phyloP scores from a whole-genome alignment of 176 grass and related monocot genomes.

The Aechmea fasciata region DNA sequence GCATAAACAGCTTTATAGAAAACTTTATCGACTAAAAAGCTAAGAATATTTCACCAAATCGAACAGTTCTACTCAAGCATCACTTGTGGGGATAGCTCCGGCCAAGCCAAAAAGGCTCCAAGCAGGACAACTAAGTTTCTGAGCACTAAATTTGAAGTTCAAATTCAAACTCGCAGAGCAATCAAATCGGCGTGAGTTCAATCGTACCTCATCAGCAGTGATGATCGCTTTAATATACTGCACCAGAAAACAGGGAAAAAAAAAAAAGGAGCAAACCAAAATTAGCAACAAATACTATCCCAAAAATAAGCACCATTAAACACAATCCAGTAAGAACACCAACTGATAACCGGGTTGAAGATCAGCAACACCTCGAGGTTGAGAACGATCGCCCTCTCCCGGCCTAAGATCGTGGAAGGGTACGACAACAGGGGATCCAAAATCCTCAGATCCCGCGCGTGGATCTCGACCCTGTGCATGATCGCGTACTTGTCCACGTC shows the following conservation, averaged over 20 bases:
- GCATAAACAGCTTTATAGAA: too few species aligned
- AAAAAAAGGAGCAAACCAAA: neutral
- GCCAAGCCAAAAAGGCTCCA: too few species aligned
- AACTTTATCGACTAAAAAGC: too few species aligned
- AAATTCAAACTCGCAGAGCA: neutral
- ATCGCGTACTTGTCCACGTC: conserved; percentile 95
- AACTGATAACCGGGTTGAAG: neutral
- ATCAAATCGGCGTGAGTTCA: too few species aligned
- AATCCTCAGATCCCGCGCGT: conserved; percentile 90
- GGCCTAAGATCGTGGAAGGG: conserved; percentile 93
- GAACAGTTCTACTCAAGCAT: too few species aligned
- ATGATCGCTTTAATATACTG: neutral
- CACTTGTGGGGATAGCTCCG: too few species aligned
- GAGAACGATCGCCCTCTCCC: conserved; percentile 91
- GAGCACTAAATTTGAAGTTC: neutral
- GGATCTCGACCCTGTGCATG: conserved; percentile 92
- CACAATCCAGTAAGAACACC: neutral
- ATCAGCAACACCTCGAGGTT: conserved; percentile 65
- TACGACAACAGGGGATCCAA: conserved; percentile 93
- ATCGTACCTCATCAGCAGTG: neutral
- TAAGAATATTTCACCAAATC: too few species aligned
- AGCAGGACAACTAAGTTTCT: too few species aligned
- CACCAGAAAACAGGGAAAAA: neutral
- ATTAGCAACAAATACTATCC: neutral
- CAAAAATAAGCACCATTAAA: neutral